Conservation (phyloP, 768 basidiomycete species). For the Rhodocollybia butyracea region DNA sequence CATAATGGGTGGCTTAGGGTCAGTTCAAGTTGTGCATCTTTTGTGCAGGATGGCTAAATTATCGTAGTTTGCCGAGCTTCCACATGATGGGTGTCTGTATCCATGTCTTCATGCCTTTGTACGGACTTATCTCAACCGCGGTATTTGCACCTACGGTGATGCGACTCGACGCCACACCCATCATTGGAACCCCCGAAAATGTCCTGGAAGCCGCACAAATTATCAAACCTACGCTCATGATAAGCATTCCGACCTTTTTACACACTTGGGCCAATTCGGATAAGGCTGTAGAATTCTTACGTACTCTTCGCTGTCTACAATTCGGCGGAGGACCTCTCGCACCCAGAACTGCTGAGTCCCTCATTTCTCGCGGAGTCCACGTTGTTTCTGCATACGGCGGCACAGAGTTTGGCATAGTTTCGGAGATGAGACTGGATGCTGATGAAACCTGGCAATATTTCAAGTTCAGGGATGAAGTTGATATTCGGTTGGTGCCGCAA, state of each 20-base stretch:
- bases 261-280: constrained; percentile 18
- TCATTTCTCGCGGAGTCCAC: background rate
- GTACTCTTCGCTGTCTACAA: constrained; percentile 12
- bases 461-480: background rate
- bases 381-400: constrained; percentile 5
- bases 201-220: constrained; percentile 15
- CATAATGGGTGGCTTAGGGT: constrained; percentile 7
- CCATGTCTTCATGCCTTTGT: constrained; percentile 15
- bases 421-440: background rate
- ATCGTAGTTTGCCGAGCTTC: constrained; percentile 22
- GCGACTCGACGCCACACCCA: constrained; percentile 13
- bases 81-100: constrained; percentile 16
- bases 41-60: too few species aligned
- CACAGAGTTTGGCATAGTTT: background rate
- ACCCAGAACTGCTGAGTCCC: background rate
- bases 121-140: constrained; percentile 12
- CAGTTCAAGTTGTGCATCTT: too few species aligned
- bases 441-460: constrained; percentile 5
- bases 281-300: constrained; percentile 15
- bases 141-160: constrained; percentile 22
- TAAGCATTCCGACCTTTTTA: constrained; percentile 21
- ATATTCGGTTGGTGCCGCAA: constrained; percentile 10
- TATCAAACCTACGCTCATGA: constrained; percentile 14
- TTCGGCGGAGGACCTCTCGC: constrained; percentile 8
- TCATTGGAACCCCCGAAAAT: constrained; percentile 18